These are phyloP conservation scores for Plasmodium blacklocki DNA, from an alignment of 169 alveolate species.

Conservation along the genomic window DNA sequence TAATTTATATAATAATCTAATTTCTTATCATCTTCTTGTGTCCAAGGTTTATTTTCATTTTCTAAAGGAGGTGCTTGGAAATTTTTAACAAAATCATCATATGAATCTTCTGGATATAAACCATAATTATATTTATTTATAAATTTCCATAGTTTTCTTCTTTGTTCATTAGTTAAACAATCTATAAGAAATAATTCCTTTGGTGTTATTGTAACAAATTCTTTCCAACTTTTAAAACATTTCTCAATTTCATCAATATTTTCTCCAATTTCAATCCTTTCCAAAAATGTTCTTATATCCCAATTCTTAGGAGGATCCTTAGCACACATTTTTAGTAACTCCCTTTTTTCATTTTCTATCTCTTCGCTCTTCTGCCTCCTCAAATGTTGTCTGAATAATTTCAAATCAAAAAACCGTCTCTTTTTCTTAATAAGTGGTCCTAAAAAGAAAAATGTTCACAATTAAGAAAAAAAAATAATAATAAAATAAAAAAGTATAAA, in stretches of 20 bases:
- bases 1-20: slow-evolving; percentile 84
- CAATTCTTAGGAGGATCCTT: slow-evolving; percentile 89
- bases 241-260: slow-evolving; percentile 87
- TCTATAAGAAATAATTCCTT: slow-evolving; percentile 85
- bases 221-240: slow-evolving; percentile 86
- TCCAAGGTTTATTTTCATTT: slow-evolving; percentile 89
- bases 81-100: slow-evolving; percentile 83
- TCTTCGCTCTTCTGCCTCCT: slow-evolving; percentile 84
- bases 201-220: slow-evolving; percentile 81
- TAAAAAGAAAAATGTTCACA: slow-evolving; percentile 3
- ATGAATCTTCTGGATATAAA: slow-evolving; percentile 87
- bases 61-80: slow-evolving; percentile 89
- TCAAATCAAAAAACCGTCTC: slow-evolving; percentile 84
- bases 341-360: slow-evolving; percentile 84
- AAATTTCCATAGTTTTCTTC: slow-evolving; percentile 84
- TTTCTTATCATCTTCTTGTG: slow-evolving; percentile 84
- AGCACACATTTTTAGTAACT: slow-evolving; percentile 82
- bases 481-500: too few species aligned
- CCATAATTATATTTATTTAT: slow-evolving; percentile 90
- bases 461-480: neutral
- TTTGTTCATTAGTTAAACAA: slow-evolving; percentile 86
- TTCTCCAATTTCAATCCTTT: slow-evolving; percentile 85
- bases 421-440: slow-evolving; percentile 86
- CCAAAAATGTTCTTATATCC: slow-evolving; percentile 85
- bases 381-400: slow-evolving; percentile 82